These are phyloP conservation scores for Paraphaeosphaeria sporulosa DNA, from an alignment of 2,329 filamentous ascomycete species.

Conservation along the genomic window DNA sequence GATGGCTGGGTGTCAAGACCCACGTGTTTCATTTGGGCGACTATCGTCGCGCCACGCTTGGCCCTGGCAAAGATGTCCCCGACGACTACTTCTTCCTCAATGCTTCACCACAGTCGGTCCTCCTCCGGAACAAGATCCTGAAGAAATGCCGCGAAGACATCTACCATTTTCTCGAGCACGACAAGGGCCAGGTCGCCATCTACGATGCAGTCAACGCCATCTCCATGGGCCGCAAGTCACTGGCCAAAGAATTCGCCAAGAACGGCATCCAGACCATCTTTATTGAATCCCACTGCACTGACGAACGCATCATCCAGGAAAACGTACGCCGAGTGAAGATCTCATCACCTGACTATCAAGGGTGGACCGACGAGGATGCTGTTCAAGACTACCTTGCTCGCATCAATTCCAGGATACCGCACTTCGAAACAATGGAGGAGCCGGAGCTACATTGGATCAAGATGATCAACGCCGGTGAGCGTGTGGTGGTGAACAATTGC, in stretches of 20 bases:
- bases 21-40: slow-evolving; percentile 97
- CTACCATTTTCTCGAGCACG: slow-evolving; percentile 93
- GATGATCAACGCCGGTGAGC: slow-evolving; percentile 97
- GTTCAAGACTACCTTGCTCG: slow-evolving; percentile 89
- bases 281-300: slow-evolving; percentile 94
- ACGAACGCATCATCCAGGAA: slow-evolving; percentile 91
- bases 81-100: slow-evolving; percentile 98
- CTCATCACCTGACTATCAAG: slow-evolving; percentile 93
- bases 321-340: slow-evolving; percentile 98
- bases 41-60: slow-evolving; percentile 91
- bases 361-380: slow-evolving; percentile 91
- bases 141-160: slow-evolving; percentile 98
- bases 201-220: slow-evolving; percentile 98
- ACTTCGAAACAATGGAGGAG: slow-evolving; percentile 97
- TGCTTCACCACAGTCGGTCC: slow-evolving; percentile 88
- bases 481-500: slow-evolving; percentile 95
- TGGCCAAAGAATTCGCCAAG: slow-evolving; percentile 97
- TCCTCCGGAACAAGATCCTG: slow-evolving; percentile 93
- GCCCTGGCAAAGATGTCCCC: slow-evolving; percentile 81
- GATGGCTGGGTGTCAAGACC: slow-evolving; percentile 98
- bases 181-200: slow-evolving; percentile 97
- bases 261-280: slow-evolving; percentile 96
- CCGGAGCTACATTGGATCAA: slow-evolving; percentile 95
- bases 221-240: slow-evolving; percentile 77
- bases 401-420: slow-evolving; percentile 90